Evolutionary conservation across 176 grass and related monocot genomes (phyloP).

Genomic region (Chloris gayana): DNA sequence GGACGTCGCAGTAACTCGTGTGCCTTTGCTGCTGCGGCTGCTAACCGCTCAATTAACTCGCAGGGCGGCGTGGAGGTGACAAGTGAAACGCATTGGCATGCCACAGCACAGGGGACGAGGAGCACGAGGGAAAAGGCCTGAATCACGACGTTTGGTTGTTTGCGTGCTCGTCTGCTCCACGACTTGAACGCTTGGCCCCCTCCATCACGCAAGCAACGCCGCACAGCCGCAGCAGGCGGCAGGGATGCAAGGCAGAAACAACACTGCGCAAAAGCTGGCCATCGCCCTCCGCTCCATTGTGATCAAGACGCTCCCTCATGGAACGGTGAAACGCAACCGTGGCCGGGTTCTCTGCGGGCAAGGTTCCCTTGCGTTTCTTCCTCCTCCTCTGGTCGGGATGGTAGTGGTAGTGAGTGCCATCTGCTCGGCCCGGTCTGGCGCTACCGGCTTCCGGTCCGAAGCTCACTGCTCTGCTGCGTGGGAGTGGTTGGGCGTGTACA

Average conservation of each 20-base stretch:
- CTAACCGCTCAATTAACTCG: neutral
- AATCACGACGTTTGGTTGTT: neutral
- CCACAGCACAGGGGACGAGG: neutral
- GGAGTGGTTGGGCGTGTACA: neutral
- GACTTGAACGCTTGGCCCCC: neutral
- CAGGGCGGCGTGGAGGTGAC: neutral
- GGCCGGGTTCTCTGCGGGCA: too few species aligned
- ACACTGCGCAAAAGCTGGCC: neutral
- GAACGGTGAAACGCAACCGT: neutral
- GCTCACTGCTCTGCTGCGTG: neutral
- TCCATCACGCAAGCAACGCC: neutral
- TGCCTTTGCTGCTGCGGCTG: neutral
- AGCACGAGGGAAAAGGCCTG: neutral
- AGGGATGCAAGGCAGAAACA: neutral
- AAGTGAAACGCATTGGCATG: too few species aligned
- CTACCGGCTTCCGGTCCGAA: neutral
- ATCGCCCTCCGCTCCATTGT: neutral
- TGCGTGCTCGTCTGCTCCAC: slow-evolving; percentile 1
- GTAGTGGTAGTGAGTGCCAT: too few species aligned
- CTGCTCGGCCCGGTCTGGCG: too few species aligned
- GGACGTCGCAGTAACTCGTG: too few species aligned
- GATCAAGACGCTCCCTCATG: neutral
- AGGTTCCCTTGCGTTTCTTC: too few species aligned
- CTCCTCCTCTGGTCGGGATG: too few species aligned
- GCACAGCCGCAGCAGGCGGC: neutral